Evolutionary conservation across 1,284 basidiomycete genomes (phyloP).

Genomic region (Cryptococcus sp.): DNA sequence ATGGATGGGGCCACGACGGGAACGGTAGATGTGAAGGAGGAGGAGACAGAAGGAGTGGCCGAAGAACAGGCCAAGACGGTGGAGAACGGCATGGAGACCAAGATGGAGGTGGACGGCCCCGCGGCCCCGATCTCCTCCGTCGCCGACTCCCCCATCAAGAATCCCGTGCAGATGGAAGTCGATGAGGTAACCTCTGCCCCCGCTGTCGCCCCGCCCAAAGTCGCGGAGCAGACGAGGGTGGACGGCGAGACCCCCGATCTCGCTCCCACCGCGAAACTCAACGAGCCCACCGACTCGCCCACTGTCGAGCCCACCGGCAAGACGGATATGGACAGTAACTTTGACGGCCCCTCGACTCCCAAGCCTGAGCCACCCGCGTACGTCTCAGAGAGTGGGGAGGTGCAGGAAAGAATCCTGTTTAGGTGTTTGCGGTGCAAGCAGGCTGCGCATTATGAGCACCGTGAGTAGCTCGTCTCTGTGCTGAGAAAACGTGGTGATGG

Average conservation of each 20-base stretch:
- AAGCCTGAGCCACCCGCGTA: background rate
- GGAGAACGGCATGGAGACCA: background rate
- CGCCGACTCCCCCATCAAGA: no score
- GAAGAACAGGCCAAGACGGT: background rate
- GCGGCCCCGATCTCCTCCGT: no score
- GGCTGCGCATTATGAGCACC: slow-evolving; percentile 71
- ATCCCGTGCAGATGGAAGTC: no score
- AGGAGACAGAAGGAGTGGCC: background rate
- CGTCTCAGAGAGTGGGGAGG: background rate
- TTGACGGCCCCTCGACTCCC: background rate
- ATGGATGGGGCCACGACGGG: no score
- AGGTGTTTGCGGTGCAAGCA: slow-evolving; percentile 77
- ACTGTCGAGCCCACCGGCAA: background rate
- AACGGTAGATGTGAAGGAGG: background rate
- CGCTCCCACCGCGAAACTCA: no score
- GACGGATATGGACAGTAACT: no score
- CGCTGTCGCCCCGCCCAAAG: no score
- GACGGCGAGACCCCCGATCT: no score
- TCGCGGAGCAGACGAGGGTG: background rate
- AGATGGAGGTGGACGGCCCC: no score
- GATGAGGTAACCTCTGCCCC: no score
- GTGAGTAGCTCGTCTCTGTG: slow-evolving; percentile 19
- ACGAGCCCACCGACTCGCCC: no score
- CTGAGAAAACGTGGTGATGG: no score
- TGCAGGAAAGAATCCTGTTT: slow-evolving; percentile 56